Base-by-base conservation (phyloP, 169 alveolate genomes). In the Eimeria acervulina region DNA sequence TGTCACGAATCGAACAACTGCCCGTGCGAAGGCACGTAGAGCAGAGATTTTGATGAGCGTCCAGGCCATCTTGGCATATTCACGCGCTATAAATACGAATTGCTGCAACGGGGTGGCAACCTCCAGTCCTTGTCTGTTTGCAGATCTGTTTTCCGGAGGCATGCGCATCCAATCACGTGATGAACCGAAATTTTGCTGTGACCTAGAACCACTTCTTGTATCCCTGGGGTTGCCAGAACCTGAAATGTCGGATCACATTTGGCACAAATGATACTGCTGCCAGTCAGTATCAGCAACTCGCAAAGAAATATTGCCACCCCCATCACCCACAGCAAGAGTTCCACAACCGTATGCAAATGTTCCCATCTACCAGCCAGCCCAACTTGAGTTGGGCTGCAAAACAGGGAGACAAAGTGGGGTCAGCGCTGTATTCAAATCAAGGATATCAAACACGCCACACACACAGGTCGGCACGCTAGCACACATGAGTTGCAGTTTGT, bases 21-120 rank as follows among this genome's bases (percentile, higher is more conserved):
- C 93, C 61, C 93, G 74, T 7, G 93, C 93, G 38, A 84, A 15
- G 8, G 93, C 66, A 42, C 93, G 93, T 52, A 84, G n/a, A 36
- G 80, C 78, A 4, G 93, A 42, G 59, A 84, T 38, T 26, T 84
- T 84, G n/a, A 84, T 55, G 12, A 84, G 36, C 36, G 12, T 33
- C 93, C 93, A 84, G 2, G 93, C 55, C 36, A 55, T 31, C 59
- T 84, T 84, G 15, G 93, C 93, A 55, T 84, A 51, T 33, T 84
- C 93, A 26, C 93, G 93, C 52, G 93, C 93, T 10, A 51, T 59
- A 36, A 84, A 33, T 10, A 59, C 8, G 55, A 55, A 1, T 33
- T 84, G 93, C 80, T 84, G 93, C 36, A 84, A 21, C 19, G 93
- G 93, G 26, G n/a, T 31, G 23, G 78, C 51, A n/a, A 59, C 23